These are phyloP conservation scores for Asterionellopsis glacialis DNA, from an alignment of 108 stramenopile species.

Conservation along the genomic window DNA sequence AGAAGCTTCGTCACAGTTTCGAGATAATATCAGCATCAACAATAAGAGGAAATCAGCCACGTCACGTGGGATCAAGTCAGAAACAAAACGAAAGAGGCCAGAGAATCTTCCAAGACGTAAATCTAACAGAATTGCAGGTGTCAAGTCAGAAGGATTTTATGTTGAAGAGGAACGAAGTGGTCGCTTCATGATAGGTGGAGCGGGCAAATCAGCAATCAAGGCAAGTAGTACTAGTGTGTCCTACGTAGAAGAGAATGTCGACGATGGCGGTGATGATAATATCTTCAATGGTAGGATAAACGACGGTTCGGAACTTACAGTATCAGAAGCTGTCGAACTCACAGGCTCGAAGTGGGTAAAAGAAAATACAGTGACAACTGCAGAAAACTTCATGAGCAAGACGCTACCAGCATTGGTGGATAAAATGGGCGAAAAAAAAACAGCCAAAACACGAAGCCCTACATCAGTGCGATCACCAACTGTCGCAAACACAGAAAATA, in stretches of 20 bases:
- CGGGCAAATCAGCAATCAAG: conserved; percentile 7
- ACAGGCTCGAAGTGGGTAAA: conserved; percentile 53
- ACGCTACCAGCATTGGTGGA: conserved; percentile 1
- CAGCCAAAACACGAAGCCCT: conserved; percentile 22
- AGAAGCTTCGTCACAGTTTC: conserved; percentile 29
- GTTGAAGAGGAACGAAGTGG: conserved; percentile 39
- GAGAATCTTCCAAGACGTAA: conserved; percentile 28
- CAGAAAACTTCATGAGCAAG: conserved; percentile 30
- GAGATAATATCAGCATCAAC: conserved; percentile 1
- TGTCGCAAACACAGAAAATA: neutral
- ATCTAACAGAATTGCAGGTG: conserved; percentile 44
- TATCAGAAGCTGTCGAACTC: conserved; percentile 44
- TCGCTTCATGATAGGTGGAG: conserved; percentile 13
- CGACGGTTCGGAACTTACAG: conserved; percentile 58
- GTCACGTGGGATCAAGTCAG: neutral
- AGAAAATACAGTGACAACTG: conserved; percentile 29
- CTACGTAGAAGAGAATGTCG: neutral
- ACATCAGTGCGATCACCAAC: conserved; percentile 1
- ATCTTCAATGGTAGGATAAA: conserved; percentile 57
- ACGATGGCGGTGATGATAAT: neutral
- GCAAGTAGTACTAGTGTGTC: too few species aligned
- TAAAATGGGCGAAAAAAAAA: neutral
- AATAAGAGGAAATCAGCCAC: conserved; percentile 15
- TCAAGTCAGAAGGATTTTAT: conserved; percentile 28
- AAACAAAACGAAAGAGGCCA: conserved; percentile 1